Percentiles rank a stretch among this genome's conserved stretches.
Evolutionary conservation across 176 grass and related monocot species (phyloP).

Genomic region (sorghum (Sorghum bicolor)): Sorghum_bicolor_NCBIv3 NC_012873.2:64612501-64613000

Average conservation of each 20-base stretch:
- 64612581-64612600: constrained; percentile 80
- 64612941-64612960: constrained; percentile 90
- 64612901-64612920: constrained; percentile 84
- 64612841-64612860: constrained; percentile 41
- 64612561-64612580: constrained; percentile 89
- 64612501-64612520: constrained; percentile 84
- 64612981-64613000: constrained; percentile 7
- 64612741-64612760: constrained; percentile 82
- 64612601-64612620: constrained; percentile 35
- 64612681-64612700: constrained; percentile 97
- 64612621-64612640: constrained; percentile 1
- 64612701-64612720: constrained; percentile 66
- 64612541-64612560: constrained; percentile 64
- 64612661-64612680: constrained; percentile 35
- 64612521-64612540: constrained; percentile 79
- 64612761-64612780: constrained; percentile 65
- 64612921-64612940: constrained; percentile 71
- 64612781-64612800: background rate
- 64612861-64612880: constrained; percentile 61
- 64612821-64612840: background rate
- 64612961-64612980: constrained; percentile 39
- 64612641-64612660: background rate
- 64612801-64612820: background rate
- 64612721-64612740: constrained; percentile 74
- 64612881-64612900: constrained; percentile 77